Conservation (phyloP, 805 yeast species). For the Wickerhamiella lipophila region DNA sequence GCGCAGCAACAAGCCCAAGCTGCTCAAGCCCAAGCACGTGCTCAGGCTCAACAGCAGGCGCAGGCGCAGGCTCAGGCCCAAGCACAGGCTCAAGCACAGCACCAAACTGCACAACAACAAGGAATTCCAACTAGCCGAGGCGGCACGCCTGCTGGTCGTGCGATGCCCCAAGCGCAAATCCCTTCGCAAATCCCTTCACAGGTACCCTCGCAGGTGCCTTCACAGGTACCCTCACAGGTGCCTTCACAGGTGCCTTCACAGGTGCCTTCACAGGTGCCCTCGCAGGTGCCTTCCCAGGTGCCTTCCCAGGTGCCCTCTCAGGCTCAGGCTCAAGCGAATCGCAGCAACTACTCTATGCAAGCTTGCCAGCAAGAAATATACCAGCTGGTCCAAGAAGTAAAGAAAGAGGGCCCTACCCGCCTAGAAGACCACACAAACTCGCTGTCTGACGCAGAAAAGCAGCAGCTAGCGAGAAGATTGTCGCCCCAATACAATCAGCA, state of each 20-base stretch:
- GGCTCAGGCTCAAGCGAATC: slow-evolving; percentile 13
- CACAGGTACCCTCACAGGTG: slow-evolving; percentile 8
- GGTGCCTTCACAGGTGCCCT: slow-evolving; percentile 14
- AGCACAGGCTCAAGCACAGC: slow-evolving; percentile 18
- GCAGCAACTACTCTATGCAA: slow-evolving; percentile 13
- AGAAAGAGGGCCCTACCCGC: slow-evolving; percentile 45
- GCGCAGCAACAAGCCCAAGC: slow-evolving; percentile 17
- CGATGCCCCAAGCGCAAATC: slow-evolving; percentile 6
- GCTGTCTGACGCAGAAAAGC: slow-evolving; percentile 53
- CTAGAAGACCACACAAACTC: slow-evolving; percentile 49
- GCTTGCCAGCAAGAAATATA: slow-evolving; percentile 31
- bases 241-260: slow-evolving; percentile 14
- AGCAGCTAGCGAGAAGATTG: slow-evolving; percentile 40
- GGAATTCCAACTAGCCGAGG: background rate
- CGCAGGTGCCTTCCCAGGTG: slow-evolving; percentile 12
- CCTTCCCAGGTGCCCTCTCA: slow-evolving; percentile 5
- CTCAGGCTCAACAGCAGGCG: slow-evolving; percentile 19
- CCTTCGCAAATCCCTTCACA: slow-evolving; percentile 14
- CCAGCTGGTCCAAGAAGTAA: slow-evolving; percentile 55
- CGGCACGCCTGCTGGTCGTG: too few relatives aligned
- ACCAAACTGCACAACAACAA: slow-evolving; percentile 14
- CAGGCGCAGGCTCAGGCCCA: slow-evolving; percentile 18
- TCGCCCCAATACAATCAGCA: slow-evolving; percentile 39
- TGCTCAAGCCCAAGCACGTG: slow-evolving; percentile 18
- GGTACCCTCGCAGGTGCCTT: slow-evolving; percentile 9